A percentile compares a stretch with the other conserved stretches of the same genome.
Evolutionary conservation across 1,284 basidiomycete genomes (phyloP).

Genomic region (Trametes sp.): DNA sequence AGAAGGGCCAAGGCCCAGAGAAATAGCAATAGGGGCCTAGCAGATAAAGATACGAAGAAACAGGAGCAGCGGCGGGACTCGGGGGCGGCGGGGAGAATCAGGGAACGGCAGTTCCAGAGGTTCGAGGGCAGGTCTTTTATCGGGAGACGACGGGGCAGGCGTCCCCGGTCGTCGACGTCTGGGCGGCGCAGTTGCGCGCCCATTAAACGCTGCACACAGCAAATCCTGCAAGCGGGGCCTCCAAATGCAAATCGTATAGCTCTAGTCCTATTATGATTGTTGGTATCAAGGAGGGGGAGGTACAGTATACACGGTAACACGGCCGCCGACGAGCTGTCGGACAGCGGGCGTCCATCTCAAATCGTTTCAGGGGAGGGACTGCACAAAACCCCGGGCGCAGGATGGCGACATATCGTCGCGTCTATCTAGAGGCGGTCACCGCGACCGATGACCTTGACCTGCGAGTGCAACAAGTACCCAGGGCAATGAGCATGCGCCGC

Average conservation of each 20-base stretch:
- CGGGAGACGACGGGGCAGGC: too few species aligned
- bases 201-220: neutral
- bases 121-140: too few species aligned
- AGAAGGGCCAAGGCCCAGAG: too few species aligned
- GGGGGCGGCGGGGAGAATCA: too few species aligned
- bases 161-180: too few species aligned
- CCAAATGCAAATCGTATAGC: conserved; percentile 4
- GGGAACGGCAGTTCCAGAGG: too few species aligned
- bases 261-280: conserved; percentile 15
- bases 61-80: too few species aligned
- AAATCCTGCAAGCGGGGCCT: neutral
- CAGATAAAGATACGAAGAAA: too few species aligned
- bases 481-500: conserved; percentile 31
- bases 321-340: conserved; percentile 2
- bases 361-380: conserved; percentile 15
- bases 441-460: conserved; percentile 44
- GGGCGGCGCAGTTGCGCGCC: neutral
- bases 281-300: conserved; percentile 16
- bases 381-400: neutral
- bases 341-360: conserved; percentile 17
- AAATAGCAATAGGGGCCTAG: too few species aligned
- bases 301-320: conserved; percentile 14
- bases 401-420: conserved; percentile 7
- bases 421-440: conserved; percentile 34
- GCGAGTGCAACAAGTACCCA: neutral